phyloP scores from a whole-genome alignment of 202 grass and related monocot species.

The Schoenoplectus tabernaemontani region DNA sequence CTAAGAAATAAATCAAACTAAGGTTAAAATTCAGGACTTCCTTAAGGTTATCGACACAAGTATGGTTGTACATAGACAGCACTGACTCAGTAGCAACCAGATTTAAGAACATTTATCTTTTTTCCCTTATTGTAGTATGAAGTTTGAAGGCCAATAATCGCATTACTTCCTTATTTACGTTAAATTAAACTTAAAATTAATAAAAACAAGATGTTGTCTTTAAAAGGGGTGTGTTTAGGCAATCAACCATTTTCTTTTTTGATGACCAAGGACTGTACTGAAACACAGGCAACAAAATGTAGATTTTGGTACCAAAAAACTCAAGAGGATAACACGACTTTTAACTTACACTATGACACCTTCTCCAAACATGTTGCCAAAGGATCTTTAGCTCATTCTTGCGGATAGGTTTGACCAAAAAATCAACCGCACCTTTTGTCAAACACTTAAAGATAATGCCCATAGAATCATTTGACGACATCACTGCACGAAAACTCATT shows the following conservation, averaged over 20 bases:
- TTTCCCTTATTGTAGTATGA: neutral
- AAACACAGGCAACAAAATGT: neutral
- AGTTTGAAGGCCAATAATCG: neutral
- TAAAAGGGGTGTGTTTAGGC: neutral
- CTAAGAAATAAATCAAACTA: neutral
- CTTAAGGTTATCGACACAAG: neutral
- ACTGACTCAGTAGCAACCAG: neutral
- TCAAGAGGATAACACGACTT: neutral
- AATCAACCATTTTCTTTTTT: neutral
- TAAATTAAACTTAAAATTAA: neutral
- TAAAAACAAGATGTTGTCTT: neutral
- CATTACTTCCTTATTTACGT: neutral
- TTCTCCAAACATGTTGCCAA: constrained; percentile 94
- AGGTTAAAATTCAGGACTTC: constrained; percentile 3
- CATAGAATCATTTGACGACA: constrained; percentile 81
- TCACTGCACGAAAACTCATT: constrained; percentile 67
- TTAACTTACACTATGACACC: constrained; percentile 80
- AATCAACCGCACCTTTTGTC: constrained; percentile 88
- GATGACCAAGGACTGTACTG: neutral
- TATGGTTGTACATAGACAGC: neutral
- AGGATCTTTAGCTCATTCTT: constrained; percentile 96
- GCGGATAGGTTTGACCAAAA: constrained; percentile 79
- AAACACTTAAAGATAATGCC: constrained; percentile 72
- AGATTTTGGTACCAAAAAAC: neutral
- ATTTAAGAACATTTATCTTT: neutral